Conservation (phyloP, 2,329 filamentous ascomycete species). For the Phyllachora maydis region DNA sequence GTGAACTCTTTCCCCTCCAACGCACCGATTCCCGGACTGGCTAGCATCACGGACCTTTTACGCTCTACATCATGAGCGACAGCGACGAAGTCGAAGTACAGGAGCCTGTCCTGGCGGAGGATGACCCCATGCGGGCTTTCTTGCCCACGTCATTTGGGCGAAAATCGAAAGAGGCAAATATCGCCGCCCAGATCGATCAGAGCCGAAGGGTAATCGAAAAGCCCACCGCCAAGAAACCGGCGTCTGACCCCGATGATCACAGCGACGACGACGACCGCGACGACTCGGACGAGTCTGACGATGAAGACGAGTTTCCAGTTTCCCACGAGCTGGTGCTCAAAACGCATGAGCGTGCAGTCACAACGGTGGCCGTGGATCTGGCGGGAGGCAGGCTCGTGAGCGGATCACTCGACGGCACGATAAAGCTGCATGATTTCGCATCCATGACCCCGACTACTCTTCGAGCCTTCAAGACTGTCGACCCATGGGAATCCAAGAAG, state of each 20-base stretch:
- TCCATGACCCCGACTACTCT: conserved; percentile 91
- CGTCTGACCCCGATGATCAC: conserved; percentile 15
- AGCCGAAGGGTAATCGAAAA: conserved; percentile 39
- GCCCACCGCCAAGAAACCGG: conserved; percentile 11
- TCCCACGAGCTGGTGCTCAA: conserved; percentile 87
- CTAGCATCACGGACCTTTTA: no score
- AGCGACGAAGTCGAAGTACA: conserved; percentile 39
- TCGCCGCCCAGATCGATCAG: conserved; percentile 62
- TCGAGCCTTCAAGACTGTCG: conserved; percentile 79
- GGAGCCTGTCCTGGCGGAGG: conserved; percentile 27
- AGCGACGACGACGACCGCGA: conserved; percentile 26
- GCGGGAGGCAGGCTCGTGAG: conserved; percentile 70
- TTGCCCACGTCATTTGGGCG: conserved; percentile 75
- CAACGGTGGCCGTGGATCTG: conserved; percentile 65
- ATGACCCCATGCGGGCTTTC: conserved; percentile 57
- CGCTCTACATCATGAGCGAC: conserved; percentile 27
- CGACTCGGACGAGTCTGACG: conserved; percentile 22
- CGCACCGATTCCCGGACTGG: no score
- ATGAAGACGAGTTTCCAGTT: conserved; percentile 53
- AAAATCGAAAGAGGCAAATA: conserved; percentile 49
- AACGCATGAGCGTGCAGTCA: conserved; percentile 77
- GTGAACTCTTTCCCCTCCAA: no score
- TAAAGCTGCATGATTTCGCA: conserved; percentile 89
- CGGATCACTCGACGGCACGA: conserved; percentile 75
- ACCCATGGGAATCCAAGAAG: conserved; percentile 61